These are phyloP conservation scores for Agarophyton chilense DNA, from an alignment of 23 red algal genomes.

Conservation along the genomic window DNA sequence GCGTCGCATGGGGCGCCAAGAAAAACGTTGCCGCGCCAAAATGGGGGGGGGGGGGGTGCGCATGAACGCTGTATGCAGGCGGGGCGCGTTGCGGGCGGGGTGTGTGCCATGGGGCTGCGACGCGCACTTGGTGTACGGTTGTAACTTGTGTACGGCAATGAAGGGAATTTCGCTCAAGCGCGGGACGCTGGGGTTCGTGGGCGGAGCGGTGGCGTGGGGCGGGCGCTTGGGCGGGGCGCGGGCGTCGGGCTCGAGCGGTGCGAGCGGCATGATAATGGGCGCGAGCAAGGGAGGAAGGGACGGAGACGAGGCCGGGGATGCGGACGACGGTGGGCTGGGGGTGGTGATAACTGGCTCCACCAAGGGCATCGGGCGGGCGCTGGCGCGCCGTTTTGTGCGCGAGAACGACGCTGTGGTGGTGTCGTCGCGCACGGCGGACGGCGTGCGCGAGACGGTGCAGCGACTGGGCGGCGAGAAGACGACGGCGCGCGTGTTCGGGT, in stretches of 20 bases:
- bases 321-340: not conserved
- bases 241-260: not conserved
- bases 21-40: conserved; percentile 10
- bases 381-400: conserved; percentile 48
- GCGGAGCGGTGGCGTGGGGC: too few species aligned
- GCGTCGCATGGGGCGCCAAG: conserved; percentile 18
- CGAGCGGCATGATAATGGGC: not conserved
- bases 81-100: not conserved
- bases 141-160: too few species aligned
- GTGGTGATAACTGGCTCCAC: conserved; percentile 72
- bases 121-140: too few species aligned
- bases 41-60: not conserved
- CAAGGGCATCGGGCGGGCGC: conserved; percentile 67
- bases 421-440: conserved; percentile 40
- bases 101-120: too few species aligned
- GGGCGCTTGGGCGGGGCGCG: not conserved
- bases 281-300: too few species aligned
- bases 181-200: too few species aligned
- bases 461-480: not conserved
- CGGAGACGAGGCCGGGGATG: too few species aligned
- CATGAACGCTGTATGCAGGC: not conserved
- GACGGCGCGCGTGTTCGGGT: conserved; percentile 27
- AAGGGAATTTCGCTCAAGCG: too few species aligned
- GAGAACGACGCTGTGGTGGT: conserved; percentile 66
- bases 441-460: conserved; percentile 15